Percentiles rank a stretch among this genome's conserved stretches.
phyloP scores from a whole-genome alignment of 495 filamentous ascomycete genomes.

The Pseudomonodictys pantanalensis region DNA sequence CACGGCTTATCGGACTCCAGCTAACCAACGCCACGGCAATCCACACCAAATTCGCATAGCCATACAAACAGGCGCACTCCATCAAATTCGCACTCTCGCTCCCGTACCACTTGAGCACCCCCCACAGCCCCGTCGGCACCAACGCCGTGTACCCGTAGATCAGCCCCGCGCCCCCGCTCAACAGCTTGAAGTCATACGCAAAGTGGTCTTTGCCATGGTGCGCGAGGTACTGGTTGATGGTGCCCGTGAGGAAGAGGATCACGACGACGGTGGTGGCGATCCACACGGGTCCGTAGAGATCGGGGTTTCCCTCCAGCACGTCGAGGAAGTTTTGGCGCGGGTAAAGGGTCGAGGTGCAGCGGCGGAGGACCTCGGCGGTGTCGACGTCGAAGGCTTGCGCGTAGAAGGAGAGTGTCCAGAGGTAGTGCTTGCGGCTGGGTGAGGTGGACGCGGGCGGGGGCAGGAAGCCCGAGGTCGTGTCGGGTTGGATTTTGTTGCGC shows the following conservation, averaged over 20 bases:
- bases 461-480: slow-evolving; percentile 45
- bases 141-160: slow-evolving; percentile 91
- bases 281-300: slow-evolving; percentile 95
- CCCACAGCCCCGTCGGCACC: slow-evolving; percentile 82
- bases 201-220: slow-evolving; percentile 59
- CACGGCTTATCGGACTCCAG: slow-evolving; percentile 72
- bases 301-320: slow-evolving; percentile 93
- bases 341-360: slow-evolving; percentile 80
- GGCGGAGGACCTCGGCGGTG: slow-evolving; percentile 76
- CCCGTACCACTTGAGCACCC: slow-evolving; percentile 88
- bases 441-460: slow-evolving; percentile 21
- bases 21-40: slow-evolving; percentile 88
- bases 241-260: slow-evolving; percentile 91
- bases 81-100: slow-evolving; percentile 82
- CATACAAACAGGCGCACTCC: slow-evolving; percentile 92
- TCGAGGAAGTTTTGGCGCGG: slow-evolving; percentile 93
- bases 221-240: slow-evolving; percentile 84
- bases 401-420: slow-evolving; percentile 93
- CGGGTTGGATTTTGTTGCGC: slow-evolving; percentile 63
- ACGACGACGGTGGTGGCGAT: slow-evolving; percentile 97
- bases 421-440: slow-evolving; percentile 69
- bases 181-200: slow-evolving; percentile 82
- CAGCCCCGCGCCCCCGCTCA: slow-evolving; percentile 75
- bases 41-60: slow-evolving; percentile 94
- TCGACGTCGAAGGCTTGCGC: slow-evolving; percentile 98